Evolutionary conservation across 768 basidiomycete genomes (phyloP), one percentile per base, ranked within the genome.

Genomic region (Termitomyces eurrhizus): DNA sequence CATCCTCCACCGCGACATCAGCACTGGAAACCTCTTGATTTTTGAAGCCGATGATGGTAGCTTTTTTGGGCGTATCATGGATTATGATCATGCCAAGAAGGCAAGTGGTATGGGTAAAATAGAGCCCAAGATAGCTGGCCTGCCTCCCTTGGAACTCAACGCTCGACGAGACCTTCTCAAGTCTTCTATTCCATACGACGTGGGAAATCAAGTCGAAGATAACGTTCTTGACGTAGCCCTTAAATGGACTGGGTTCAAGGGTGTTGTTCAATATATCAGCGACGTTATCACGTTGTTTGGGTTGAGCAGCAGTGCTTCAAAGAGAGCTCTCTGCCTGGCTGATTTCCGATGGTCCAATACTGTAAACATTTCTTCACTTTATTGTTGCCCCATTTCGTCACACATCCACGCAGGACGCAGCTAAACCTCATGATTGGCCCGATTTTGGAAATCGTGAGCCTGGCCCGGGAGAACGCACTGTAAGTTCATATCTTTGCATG

Each of bases 51-150:
- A 9, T 14, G 5, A 53, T n/a, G 52, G 36, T 6, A 7, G 35
- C n/a, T 32, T 11, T 16, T 35, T 37, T 16, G 52, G 59, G 11
- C 52, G 45, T 14, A 36, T 54, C 24, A 60, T 60, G 36, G 59
- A 60, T 48, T 53, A 53, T 12, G 45, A 60, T 39, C 44, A 54
- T 33, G 59, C 45, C 37, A 57, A 57, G 18, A 41, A 50, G 18
- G 48, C 37, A 18, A 1, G 21, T 26, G 13, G 26, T 13, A 11
- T 13, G 33, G 1, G 16, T 11, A 11, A 18, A 8, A 55, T 55
- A 36, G 11, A 1, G 12, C 32, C 29, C 26, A 42, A 18, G 7
- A 24, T 35, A 51, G 50, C 49, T n/a, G 11, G 18, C 18, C 44
- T 21, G 2, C 21, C n/a, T n/a, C n/a, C n/a, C n/a, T n/a, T n/a